Percentiles rank a stretch among this genome's conserved stretches.
Conservation (phyloP, 257 asterid species). For the Handroanthus guayacan region DNA sequence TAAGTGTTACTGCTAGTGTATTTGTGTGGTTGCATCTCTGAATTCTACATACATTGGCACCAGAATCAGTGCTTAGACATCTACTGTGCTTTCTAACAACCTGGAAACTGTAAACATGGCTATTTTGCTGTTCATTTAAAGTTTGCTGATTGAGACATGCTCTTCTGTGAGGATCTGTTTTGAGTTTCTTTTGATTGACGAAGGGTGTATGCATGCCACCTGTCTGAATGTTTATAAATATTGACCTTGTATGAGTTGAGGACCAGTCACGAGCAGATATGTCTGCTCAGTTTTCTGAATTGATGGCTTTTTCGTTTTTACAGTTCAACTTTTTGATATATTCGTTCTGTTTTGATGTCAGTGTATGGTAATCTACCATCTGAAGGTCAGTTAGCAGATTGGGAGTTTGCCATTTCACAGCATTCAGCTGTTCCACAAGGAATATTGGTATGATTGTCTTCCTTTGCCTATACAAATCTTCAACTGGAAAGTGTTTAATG, state of each 20-base stretch:
- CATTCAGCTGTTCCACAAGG: slow-evolving; percentile 71
- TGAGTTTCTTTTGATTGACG: slow-evolving; percentile 21
- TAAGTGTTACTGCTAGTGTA: slow-evolving; percentile 38
- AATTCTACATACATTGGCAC: too few species aligned
- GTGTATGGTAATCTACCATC: slow-evolving; percentile 96
- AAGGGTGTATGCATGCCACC: background rate
- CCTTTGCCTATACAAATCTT: background rate
- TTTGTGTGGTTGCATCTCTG: background rate
- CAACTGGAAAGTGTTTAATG: background rate
- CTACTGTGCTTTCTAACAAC: too few species aligned
- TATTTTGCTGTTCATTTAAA: background rate
- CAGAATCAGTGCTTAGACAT: too few species aligned
- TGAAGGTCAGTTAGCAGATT: slow-evolving; percentile 79
- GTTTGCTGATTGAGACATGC: background rate
- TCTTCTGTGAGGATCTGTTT: background rate
- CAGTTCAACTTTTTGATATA: slow-evolving; percentile 11
- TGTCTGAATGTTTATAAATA: background rate
- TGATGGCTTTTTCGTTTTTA: background rate
- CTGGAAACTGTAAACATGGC: too few species aligned
- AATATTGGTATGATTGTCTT: slow-evolving; percentile 44
- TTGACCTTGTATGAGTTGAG: background rate
- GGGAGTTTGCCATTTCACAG: slow-evolving; percentile 94
- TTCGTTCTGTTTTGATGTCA: slow-evolving; percentile 40
- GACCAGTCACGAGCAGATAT: background rate
- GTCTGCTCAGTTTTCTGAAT: background rate